Evolutionary conservation across 148 eudicot genomes (phyloP).

Genomic region (Chenopodium album): DNA sequence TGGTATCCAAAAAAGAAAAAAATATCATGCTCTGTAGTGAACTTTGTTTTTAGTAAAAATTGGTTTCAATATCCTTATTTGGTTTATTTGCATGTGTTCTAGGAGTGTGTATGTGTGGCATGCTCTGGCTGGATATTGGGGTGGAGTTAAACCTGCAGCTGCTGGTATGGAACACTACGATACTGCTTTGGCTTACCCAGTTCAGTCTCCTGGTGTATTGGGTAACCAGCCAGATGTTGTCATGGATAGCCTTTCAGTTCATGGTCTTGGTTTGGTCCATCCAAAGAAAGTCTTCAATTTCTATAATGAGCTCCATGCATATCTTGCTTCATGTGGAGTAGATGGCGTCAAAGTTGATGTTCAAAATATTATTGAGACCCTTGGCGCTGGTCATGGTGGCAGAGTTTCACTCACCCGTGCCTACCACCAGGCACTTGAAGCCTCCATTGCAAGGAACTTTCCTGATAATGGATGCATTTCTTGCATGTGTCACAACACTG

Average conservation of each 20-base stretch:
- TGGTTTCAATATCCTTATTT: not conserved
- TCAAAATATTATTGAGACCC: constrained; percentile 90
- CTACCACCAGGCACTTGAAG: constrained; percentile 80
- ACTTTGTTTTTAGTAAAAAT: not conserved
- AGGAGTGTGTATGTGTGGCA: constrained; percentile 95
- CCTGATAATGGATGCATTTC: constrained; percentile 87
- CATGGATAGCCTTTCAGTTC: constrained; percentile 87
- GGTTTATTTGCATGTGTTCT: constrained; percentile 11
- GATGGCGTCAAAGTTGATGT: constrained; percentile 99
- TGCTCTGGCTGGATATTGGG: constrained; percentile 98
- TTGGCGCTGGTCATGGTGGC: constrained; percentile 97
- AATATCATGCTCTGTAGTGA: not conserved
- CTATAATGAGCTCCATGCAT: constrained; percentile 97
- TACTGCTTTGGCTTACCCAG: constrained; percentile 78
- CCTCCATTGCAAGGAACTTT: constrained; percentile 71
- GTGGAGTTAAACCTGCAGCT: constrained; percentile 88
- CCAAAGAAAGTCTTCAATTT: constrained; percentile 87
- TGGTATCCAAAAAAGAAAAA: not conserved
- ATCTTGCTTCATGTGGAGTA: constrained; percentile 89
- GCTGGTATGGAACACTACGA: constrained; percentile 91
- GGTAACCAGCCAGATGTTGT: constrained; percentile 95
- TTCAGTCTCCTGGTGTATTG: constrained; percentile 75
- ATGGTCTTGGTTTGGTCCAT: constrained; percentile 85
- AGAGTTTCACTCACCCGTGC: constrained; percentile 80
- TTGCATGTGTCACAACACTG: constrained; percentile 94